These are phyloP conservation scores for Linderina pennispora DNA, from an alignment of 192 early-diverging fungal species.

Conservation along the genomic window DNA sequence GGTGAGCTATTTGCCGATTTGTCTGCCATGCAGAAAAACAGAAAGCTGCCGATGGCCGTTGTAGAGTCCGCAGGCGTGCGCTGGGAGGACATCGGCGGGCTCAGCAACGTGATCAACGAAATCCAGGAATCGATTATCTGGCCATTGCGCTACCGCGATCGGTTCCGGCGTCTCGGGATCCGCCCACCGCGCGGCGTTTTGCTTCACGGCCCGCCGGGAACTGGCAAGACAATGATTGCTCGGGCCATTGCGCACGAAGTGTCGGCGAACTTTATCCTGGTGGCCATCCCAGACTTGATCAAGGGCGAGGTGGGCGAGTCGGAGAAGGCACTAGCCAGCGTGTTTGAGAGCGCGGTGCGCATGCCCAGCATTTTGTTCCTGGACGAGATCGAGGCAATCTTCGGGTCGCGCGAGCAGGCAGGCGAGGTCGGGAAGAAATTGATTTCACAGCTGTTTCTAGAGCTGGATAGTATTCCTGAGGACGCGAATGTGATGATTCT, in stretches of 20 bases:
- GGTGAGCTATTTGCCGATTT: slow-evolving; percentile 19
- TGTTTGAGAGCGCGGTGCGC: slow-evolving; percentile 67
- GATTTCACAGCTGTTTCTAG: slow-evolving; percentile 69
- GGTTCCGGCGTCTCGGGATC: slow-evolving; percentile 64
- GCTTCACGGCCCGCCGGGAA: slow-evolving; percentile 84
- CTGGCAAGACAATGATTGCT: slow-evolving; percentile 89
- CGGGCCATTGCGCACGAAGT: slow-evolving; percentile 78
- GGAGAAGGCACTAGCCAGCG: slow-evolving; percentile 76
- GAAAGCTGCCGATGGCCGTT: slow-evolving; percentile 44
- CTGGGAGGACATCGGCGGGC: slow-evolving; percentile 81
- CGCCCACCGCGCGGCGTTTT: slow-evolving; percentile 73
- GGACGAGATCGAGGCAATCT: slow-evolving; percentile 91
- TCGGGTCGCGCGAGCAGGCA: slow-evolving; percentile 59
- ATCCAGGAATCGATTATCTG: slow-evolving; percentile 76
- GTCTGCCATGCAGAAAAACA: slow-evolving; percentile 10
- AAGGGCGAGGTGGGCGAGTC: slow-evolving; percentile 91
- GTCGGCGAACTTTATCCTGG: slow-evolving; percentile 70
- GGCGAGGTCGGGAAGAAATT: slow-evolving; percentile 71
- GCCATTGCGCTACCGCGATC: slow-evolving; percentile 60
- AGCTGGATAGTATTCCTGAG: slow-evolving; percentile 62
- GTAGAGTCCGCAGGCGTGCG: slow-evolving; percentile 18
- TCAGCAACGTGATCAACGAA: slow-evolving; percentile 59
- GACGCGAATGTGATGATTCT: slow-evolving; percentile 65
- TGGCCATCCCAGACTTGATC: slow-evolving; percentile 76
- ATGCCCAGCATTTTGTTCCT: slow-evolving; percentile 85